Base-by-base conservation (phyloP, 306 rosid genomes). In the Casuarina cunninghamiana region DNA sequence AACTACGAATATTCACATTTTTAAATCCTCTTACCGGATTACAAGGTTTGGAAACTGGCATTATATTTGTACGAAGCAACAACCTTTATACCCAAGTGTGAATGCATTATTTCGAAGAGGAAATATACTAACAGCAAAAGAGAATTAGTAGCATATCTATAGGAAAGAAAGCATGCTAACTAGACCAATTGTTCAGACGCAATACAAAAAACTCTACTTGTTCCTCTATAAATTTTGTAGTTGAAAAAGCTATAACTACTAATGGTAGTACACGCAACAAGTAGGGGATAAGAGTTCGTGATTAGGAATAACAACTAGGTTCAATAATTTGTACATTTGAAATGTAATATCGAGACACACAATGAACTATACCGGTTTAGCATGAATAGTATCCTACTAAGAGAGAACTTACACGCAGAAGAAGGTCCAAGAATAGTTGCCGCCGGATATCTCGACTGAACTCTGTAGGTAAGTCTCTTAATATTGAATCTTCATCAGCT, bases 401-500 rank as follows among this genome's bases (percentile, higher is more conserved):
- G 71, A 43, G 15, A 8, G 71, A 76, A 83, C 93, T 84, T 86
- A 94, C 98, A 0, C 97, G 92, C 78, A 91, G 87, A 86, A 94
- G 93, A 70, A 94, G 96, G 81, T 94, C 98, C 74, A 94, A 83
- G 77, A 96, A 92, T 80, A 94, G 87, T 72, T 92, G 97, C 58
- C 93, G 87, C 75, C 89, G 98, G 77, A 94, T 94, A 73, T 92
- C 98, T 71, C 98, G 85, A 48, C 96, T 92, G 2, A 92, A 87
- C 79, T 94, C 96, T 17, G 76, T 79, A 1, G 97, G 98, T 2
- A 94, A 80, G 77, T 81, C 90, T 48, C 49, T 75, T 77, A 94
- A 73, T 83, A 94, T 90, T 3, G 94, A 80, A 78, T 92, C 94
- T 82, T 88, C 98, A 77, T 94, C 97, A 67, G 89, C 97, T 35